A percentile compares a stretch with the other conserved stretches of the same genome.
Evolutionary conservation across 1,139 yeast species (phyloP).

Genomic region (Pichia sp.): DNA sequence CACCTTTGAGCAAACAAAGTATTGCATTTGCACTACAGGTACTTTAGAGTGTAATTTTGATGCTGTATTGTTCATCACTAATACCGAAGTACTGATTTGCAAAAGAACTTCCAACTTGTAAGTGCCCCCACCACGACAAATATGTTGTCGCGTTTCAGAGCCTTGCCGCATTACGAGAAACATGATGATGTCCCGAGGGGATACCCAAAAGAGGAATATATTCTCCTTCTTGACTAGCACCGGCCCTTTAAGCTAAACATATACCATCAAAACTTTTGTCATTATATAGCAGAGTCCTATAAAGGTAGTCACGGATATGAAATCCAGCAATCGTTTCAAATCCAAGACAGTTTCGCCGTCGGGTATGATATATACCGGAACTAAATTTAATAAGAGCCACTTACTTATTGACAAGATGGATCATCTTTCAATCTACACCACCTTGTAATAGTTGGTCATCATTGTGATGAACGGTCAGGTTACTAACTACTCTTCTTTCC

Average conservation of each 20-base stretch:
- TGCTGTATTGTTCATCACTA: too few species aligned
- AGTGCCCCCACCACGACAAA: not conserved
- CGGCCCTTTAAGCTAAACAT: not conserved
- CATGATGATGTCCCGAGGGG: not conserved
- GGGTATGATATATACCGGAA: conserved; percentile 12
- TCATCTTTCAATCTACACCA: not conserved
- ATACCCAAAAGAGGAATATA: not conserved
- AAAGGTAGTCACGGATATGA: not conserved
- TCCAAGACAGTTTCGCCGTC: conserved; percentile 7
- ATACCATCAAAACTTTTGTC: not conserved
- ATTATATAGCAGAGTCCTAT: not conserved
- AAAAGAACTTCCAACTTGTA: too few species aligned
- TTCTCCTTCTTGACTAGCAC: not conserved
- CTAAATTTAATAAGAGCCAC: not conserved
- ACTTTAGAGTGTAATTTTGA: too few species aligned
- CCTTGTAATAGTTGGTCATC: not conserved
- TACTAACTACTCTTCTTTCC: conserved; percentile 6
- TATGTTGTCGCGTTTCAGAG: not conserved
- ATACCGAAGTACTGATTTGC: too few species aligned
- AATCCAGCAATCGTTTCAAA: conserved; percentile 1
- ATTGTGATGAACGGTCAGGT: not conserved
- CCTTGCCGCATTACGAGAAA: not conserved
- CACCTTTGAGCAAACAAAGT: too few species aligned
- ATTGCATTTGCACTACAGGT: too few species aligned
- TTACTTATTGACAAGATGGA: not conserved